A percentile compares a stretch with the other conserved stretches of the same genome.
Conservation (phyloP, 495 filamentous ascomycete genomes). For the Talaromyces borbonicus region DNA sequence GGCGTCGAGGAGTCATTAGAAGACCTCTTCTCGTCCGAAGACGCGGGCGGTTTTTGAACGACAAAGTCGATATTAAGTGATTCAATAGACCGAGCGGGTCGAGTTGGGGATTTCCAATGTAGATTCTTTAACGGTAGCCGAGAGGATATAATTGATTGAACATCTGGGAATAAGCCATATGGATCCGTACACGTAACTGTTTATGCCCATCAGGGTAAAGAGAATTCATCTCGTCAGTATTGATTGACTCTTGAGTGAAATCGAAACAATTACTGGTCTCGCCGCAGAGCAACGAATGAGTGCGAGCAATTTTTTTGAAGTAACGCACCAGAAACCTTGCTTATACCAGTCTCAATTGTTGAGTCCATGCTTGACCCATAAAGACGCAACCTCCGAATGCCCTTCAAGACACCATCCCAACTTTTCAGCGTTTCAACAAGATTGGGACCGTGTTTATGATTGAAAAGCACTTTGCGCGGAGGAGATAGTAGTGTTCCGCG, state of each 20-base stretch:
- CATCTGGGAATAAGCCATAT: conserved; percentile 66
- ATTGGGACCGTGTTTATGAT: too few species aligned
- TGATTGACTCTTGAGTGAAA: too few species aligned
- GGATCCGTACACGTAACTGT: conserved; percentile 75
- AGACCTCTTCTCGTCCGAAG: conserved; percentile 19
- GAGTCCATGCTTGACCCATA: conserved; percentile 30
- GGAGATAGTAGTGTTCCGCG: too few species aligned
- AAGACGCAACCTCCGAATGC: too few species aligned
- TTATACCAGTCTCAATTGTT: conserved; percentile 35
- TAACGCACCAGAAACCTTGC: conserved; percentile 44
- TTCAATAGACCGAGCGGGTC: conserved; percentile 84
- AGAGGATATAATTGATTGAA: conserved; percentile 65
- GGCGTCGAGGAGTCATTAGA: conserved; percentile 22
- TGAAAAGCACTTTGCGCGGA: too few species aligned
- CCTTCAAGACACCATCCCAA: not conserved
- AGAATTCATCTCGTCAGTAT: too few species aligned
- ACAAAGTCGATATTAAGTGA: conserved; percentile 84
- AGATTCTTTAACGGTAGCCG: conserved; percentile 86
- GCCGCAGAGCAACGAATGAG: too few species aligned
- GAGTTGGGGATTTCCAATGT: conserved; percentile 89
- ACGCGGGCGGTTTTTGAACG: conserved; percentile 31
- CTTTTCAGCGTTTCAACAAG: not conserved
- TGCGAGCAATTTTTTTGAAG: too few species aligned
- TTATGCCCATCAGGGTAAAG: too few species aligned
- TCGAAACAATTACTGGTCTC: too few species aligned